Base-by-base conservation (phyloP, 768 basidiomycete genomes). In the Collybiopsis luxurians region DNA sequence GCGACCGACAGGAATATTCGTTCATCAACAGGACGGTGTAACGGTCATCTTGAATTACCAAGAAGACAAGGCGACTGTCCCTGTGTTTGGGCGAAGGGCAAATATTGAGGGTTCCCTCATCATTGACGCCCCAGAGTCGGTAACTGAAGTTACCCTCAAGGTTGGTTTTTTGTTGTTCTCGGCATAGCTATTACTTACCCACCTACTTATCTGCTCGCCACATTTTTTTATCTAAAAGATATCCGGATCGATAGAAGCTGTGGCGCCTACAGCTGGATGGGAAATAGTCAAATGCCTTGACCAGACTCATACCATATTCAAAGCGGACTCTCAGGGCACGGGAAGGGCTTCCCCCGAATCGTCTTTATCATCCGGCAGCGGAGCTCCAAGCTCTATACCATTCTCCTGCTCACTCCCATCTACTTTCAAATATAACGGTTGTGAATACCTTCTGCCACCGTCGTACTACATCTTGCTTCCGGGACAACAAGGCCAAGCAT, bases 1-100 rank as follows among this genome's bases (percentile, higher is more conserved):
- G 3, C 54, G 43, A 17, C 54, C 54, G 5, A 55, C 54, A 12
- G 54, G 54, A 19, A 30, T 55, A n/a, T 55, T 55, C 24, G 31
- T 47, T 26, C 30, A 38, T 17, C 40, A 47, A 19, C 26, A 55
- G 7, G 36, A 47, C 11, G 54, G 45, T 2, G n/a, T 47, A 43
- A 55, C 54, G 30, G 24, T 55, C 23, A 23, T 55, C 17, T 24
- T 55, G 17, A 55, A 55, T n/a, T 12, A 55, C 23, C 54, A 55
- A 39, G 45, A 55, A 47, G 45, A 47, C 45, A 44, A 36, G 11
- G 21, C 36, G 2, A 17, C 23, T 17, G 27, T n/a, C 1, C 54
- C 54, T 11, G 24, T 55, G 21, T 46, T 30, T 48, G 31, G 31
- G 9, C 43, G 34, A 38, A 34, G 23, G 15, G 19, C 44, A 3